Conservation (phyloP, 352 stramenopile genomes). For the Aphanomyces astaci region DNA sequence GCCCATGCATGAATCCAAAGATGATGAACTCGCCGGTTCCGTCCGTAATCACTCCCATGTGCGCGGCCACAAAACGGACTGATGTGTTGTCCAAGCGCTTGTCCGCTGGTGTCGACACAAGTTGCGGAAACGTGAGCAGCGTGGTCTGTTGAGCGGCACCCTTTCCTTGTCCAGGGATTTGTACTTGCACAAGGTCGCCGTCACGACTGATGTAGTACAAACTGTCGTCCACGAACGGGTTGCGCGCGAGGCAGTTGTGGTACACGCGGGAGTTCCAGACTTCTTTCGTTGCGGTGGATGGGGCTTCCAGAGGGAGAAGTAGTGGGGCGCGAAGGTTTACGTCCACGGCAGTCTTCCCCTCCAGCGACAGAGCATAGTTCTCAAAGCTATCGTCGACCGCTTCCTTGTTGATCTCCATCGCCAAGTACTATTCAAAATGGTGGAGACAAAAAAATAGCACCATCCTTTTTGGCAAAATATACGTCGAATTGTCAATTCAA, state of each 20-base stretch:
- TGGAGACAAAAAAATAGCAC: neutral
- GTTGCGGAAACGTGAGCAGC: neutral
- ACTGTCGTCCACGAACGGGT: slow-evolving; percentile 44
- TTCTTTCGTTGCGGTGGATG: slow-evolving; percentile 48
- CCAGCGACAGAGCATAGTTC: slow-evolving; percentile 49
- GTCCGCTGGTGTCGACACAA: neutral
- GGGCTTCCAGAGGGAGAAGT: slow-evolving; percentile 40
- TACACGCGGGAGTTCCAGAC: slow-evolving; percentile 66
- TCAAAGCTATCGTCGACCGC: slow-evolving; percentile 76
- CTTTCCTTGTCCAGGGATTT: neutral
- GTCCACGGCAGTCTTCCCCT: slow-evolving; percentile 31
- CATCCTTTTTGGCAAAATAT: neutral
- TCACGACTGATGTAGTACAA: slow-evolving; percentile 60
- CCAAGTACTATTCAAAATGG: neutral
- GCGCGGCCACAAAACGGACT: neutral
- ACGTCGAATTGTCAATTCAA: too few relatives aligned
- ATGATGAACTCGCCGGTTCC: slow-evolving; percentile 2
- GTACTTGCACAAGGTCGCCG: slow-evolving; percentile 60
- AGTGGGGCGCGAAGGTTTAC: slow-evolving; percentile 28
- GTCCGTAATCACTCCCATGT: neutral
- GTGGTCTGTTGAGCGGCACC: neutral
- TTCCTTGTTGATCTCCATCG: slow-evolving; percentile 57
- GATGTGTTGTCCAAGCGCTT: neutral
- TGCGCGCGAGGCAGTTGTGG: slow-evolving; percentile 48
- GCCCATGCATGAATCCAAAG: neutral